A percentile compares a stretch with the other conserved stretches of the same genome.
These are phyloP conservation scores for Cordyceps sp. DNA, from an alignment of 2,329 filamentous ascomycete genomes.

Conservation along the genomic window DNA sequence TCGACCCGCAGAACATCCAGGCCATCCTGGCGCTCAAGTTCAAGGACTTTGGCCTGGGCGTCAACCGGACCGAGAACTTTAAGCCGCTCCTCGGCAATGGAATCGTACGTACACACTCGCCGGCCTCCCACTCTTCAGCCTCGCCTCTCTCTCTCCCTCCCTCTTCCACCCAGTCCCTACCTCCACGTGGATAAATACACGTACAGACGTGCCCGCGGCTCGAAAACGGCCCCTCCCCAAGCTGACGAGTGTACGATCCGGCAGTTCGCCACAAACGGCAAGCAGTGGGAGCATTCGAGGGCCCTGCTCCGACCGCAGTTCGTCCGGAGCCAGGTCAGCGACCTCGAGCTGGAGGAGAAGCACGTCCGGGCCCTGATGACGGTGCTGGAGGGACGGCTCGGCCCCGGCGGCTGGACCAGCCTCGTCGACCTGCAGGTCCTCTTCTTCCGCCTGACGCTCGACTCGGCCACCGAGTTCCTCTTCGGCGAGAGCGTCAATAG, in stretches of 20 bases:
- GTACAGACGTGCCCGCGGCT: too few species aligned
- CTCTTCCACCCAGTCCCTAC: too few species aligned
- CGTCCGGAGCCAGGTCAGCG: conserved; percentile 22
- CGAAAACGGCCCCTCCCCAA: not conserved
- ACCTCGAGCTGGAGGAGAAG: conserved; percentile 22
- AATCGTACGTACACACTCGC: conserved; percentile 12
- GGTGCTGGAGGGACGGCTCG: conserved; percentile 9
- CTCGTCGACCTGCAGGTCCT: conserved; percentile 26
- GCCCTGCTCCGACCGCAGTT: conserved; percentile 23
- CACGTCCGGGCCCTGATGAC: conserved; percentile 16
- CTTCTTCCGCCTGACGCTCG: conserved; percentile 31
- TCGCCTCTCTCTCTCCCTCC: not conserved
- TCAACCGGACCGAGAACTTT: conserved; percentile 9
- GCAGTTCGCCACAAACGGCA: conserved; percentile 17
- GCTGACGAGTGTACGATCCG: not conserved
- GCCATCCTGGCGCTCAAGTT: conserved; percentile 11
- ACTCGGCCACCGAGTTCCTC: conserved; percentile 36
- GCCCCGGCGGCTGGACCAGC: conserved; percentile 15
- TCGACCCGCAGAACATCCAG: conserved; percentile 12
- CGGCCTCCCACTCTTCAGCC: too few species aligned
- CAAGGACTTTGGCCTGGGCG: conserved; percentile 10
- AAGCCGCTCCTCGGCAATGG: conserved; percentile 26
- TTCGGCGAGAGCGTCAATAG: conserved; percentile 38
- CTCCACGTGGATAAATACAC: too few species aligned
- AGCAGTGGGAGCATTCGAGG: conserved; percentile 19